Percentiles rank a stretch among this genome's conserved stretches.
These are phyloP conservation scores for Gilbertella persicaria DNA, from an alignment of 371 early-diverging fungal species.

Conservation along the genomic window DNA sequence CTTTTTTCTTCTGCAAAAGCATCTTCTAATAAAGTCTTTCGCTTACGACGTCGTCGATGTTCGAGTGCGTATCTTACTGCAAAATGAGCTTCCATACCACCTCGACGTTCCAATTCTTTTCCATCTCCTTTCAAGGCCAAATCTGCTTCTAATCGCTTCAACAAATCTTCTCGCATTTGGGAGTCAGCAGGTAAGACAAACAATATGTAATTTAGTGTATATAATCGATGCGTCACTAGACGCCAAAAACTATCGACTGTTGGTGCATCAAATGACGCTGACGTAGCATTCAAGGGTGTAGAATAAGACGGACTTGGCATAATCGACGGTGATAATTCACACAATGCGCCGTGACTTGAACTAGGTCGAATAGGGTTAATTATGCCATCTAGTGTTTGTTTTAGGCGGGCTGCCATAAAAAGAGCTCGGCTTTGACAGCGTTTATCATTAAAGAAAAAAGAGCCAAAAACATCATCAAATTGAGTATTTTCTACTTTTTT, in stretches of 20 bases:
- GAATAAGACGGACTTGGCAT: conserved; percentile 12
- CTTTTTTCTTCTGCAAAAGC: conserved; percentile 33
- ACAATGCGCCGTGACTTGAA: conserved; percentile 12
- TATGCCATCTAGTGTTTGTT: conserved; percentile 30
- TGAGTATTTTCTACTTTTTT: conserved; percentile 37
- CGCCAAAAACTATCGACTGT: conserved; percentile 35
- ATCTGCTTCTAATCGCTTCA: conserved; percentile 26
- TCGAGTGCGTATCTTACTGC: conserved; percentile 44
- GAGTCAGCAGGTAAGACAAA: conserved; percentile 44
- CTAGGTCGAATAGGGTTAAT: conserved; percentile 19
- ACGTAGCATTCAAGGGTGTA: conserved; percentile 12
- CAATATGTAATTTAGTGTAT: conserved; percentile 46
- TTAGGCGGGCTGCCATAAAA: conserved; percentile 47
- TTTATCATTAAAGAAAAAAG: conserved; percentile 51
- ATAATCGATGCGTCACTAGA: conserved; percentile 40
- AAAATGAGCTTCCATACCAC: conserved; percentile 48
- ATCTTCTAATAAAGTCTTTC: conserved; percentile 27
- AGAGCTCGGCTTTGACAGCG: conserved; percentile 49
- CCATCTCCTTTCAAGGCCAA: conserved; percentile 29
- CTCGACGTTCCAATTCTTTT: conserved; percentile 29
- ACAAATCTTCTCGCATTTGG: conserved; percentile 27
- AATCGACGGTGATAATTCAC: conserved; percentile 7
- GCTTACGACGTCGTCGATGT: conserved; percentile 16
- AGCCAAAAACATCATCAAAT: conserved; percentile 44
- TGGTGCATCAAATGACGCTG: conserved; percentile 3